phyloP scores from a whole-genome alignment of 768 basidiomycete genomes.

The Xanthoconium purpureum region DNA sequence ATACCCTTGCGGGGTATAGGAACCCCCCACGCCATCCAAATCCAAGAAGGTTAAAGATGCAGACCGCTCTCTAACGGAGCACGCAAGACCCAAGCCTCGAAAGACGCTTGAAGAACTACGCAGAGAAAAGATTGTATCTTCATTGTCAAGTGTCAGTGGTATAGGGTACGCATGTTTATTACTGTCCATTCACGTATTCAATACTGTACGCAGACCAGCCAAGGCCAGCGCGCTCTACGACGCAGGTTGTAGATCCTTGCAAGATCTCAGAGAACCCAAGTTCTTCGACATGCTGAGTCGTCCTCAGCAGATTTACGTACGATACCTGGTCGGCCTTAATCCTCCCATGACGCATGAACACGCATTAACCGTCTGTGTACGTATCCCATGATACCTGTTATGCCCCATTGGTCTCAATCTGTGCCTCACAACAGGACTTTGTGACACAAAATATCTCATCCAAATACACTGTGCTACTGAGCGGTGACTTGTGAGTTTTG shows the following conservation, averaged over 20 bases:
- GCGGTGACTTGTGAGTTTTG: conserved; percentile 55
- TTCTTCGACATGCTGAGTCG: conserved; percentile 40
- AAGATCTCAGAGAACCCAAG: conserved; percentile 38
- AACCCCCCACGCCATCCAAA: conserved; percentile 11
- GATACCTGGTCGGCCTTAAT: conserved; percentile 41
- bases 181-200: background rate
- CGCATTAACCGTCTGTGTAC: conserved; percentile 45
- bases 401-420: background rate
- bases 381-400: conserved; percentile 11
- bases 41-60: background rate
- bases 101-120: conserved; percentile 27
- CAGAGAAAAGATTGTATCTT: conserved; percentile 28
- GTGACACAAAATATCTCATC: conserved; percentile 44
- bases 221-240: conserved; percentile 46
- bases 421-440: conserved; percentile 40
- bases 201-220: conserved; percentile 6
- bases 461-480: conserved; percentile 48
- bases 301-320: conserved; percentile 37
- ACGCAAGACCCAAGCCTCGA: background rate
- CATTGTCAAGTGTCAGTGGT: conserved; percentile 40
- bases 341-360: conserved; percentile 38
- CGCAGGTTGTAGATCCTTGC: conserved; percentile 46
- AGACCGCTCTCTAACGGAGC: conserved; percentile 6
- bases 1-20: conserved; percentile 5
- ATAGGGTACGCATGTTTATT: conserved; percentile 43